Evolutionary conservation across 352 stramenopile genomes (phyloP).

Genomic region (Pythium monospermum): DNA sequence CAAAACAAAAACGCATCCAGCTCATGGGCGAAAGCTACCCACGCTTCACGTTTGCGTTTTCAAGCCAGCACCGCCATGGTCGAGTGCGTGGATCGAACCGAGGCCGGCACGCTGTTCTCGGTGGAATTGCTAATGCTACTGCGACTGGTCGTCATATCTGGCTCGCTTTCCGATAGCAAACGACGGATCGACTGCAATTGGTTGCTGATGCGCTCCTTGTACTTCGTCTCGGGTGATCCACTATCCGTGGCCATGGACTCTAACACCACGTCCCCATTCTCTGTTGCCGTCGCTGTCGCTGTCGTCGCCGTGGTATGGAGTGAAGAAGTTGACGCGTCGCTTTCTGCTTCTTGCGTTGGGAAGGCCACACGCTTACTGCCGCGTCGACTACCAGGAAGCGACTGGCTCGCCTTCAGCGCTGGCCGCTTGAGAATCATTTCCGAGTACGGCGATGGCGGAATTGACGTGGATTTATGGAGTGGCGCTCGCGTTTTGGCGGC

Average conservation of each 20-base stretch:
- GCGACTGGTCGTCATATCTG: slow-evolving; percentile 12
- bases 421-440: slow-evolving; percentile 10
- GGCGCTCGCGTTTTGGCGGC: neutral
- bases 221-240: slow-evolving; percentile 29
- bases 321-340: too few species aligned
- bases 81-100: too few species aligned
- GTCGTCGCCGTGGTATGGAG: neutral
- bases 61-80: too few species aligned
- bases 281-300: neutral
- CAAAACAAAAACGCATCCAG: too few species aligned
- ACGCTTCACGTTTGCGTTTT: too few species aligned
- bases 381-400: slow-evolving; percentile 8
- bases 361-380: neutral
- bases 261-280: too few species aligned
- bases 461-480: slow-evolving; percentile 14
- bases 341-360: too few species aligned
- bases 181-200: slow-evolving; percentile 23
- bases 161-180: slow-evolving; percentile 26
- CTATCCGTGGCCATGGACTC: too few species aligned
- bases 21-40: too few species aligned
- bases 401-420: slow-evolving; percentile 9
- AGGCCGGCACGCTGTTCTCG: too few species aligned
- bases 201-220: slow-evolving; percentile 19
- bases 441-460: slow-evolving; percentile 16
- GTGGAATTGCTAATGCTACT: too few species aligned